Evolutionary conservation across 495 filamentous ascomycete species (phyloP), one percentile per base, ranked within the genome.

Genomic region (Beverwykella pulmonaria): DNA sequence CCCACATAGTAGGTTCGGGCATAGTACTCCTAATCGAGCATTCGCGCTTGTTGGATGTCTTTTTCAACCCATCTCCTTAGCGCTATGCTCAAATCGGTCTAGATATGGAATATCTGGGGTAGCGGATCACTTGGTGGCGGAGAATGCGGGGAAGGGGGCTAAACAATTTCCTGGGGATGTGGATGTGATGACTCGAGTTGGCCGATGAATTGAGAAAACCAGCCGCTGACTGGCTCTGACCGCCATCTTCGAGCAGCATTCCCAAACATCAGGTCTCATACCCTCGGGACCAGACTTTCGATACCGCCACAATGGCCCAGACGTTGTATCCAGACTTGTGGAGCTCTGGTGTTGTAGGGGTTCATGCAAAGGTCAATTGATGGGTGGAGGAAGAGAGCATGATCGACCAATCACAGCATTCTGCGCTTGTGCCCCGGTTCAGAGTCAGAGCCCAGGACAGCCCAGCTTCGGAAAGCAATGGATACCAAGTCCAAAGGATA

Each of bases 81-180:
- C 26, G 52, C 44, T 34, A 15, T 12, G 15, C 19, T 27, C 2
- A n/a, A 12, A 27, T 32, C 23, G 30, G 49, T 2, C 27, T 27
- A 20, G 29, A 65, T 10, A 14, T 12, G 4, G 32, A 30, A 22
- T 27, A 36, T 48, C 61, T 48, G 61, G 61, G 61, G 52, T 58
- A 50, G 52, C 25, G 17, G 22, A 8, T 58, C 29, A 25, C 29
- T 25, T 27, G 22, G 36, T n/a, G 12, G 49, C 41, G 49, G 20
- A 55, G 20, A 65, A 58, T 65, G 61, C 61, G 61, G 61, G 61
- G 61, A 58, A 65, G 17, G 39, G 15, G 14, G 27, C 19, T 32
- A 34, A 25, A 30, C 22, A 25, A 29, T 50, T 26, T 48, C 26
- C 32, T 29, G n/a, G 29, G 7, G 22, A 44, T 12, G 47, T 36